A percentile compares a stretch with the other conserved stretches of the same genome.
Evolutionary conservation across 306 rosid genomes (phyloP).

Genomic region (Pueraria montana): DNA sequence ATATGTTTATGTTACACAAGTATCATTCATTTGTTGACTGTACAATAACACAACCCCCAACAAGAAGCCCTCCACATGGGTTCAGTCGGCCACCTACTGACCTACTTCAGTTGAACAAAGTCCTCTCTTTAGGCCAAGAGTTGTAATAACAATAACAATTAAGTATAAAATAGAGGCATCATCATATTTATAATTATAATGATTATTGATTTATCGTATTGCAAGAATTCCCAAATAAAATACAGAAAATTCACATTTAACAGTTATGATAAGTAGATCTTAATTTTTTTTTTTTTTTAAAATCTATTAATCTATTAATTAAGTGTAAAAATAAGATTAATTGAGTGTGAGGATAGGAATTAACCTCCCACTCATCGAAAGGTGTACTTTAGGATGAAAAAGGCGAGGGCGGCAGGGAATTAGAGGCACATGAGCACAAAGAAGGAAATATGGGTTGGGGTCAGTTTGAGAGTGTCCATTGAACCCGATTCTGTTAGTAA

Average conservation of each 20-base stretch:
- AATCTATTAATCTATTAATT: neutral
- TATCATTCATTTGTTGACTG: slow-evolving; percentile 7
- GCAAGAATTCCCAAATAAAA: slow-evolving; percentile 1
- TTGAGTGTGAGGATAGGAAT: neutral
- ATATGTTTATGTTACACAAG: neutral
- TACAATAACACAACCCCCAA: slow-evolving; percentile 34
- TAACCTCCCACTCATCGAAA: neutral
- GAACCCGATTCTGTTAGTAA: neutral
- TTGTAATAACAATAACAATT: neutral
- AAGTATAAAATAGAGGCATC: slow-evolving; percentile 6
- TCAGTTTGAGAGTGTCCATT: neutral
- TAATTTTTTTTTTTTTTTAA: neutral
- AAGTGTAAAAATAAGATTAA: neutral
- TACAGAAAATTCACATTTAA: neutral
- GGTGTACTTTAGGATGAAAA: neutral
- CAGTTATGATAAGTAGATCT: slow-evolving; percentile 4
- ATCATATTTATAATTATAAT: slow-evolving; percentile 5
- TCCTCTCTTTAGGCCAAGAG: slow-evolving; percentile 1
- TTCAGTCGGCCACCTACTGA: neutral
- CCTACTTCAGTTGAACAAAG: slow-evolving; percentile 26
- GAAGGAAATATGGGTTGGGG: neutral
- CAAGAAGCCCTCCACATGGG: slow-evolving; percentile 4
- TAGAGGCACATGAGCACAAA: neutral
- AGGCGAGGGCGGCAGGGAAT: neutral
- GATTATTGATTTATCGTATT: slow-evolving; percentile 11